Percentiles rank a stretch among this genome's conserved stretches.
phyloP scores from a whole-genome alignment of 305 asterid species.

The Rubia balearica region DNA sequence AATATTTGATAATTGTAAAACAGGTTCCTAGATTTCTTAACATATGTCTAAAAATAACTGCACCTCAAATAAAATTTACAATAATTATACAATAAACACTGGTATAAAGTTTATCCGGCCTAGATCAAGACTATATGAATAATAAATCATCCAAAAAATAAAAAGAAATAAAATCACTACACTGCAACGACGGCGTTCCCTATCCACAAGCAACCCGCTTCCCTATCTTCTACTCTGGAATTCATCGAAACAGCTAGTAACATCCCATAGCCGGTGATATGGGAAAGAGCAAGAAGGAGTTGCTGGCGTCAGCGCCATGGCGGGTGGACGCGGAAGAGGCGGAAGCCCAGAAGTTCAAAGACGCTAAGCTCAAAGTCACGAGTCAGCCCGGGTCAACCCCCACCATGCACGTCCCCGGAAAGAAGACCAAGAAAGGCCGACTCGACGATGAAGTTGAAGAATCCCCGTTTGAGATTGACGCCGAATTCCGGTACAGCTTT shows the following conservation, averaged over 20 bases:
- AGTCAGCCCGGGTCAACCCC: conserved; percentile 80
- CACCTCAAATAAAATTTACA: too few relatives aligned
- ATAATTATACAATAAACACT: too few relatives aligned
- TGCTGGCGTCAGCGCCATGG: conserved; percentile 92
- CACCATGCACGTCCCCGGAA: conserved; percentile 77
- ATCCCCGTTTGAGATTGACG: conserved; percentile 63
- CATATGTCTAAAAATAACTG: too few relatives aligned
- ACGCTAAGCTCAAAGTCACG: conserved; percentile 67
- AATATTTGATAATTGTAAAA: too few relatives aligned
- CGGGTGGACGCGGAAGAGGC: conserved; percentile 47
- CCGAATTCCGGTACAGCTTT: conserved; percentile 92
- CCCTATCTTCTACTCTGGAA: background rate
- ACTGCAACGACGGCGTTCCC: background rate
- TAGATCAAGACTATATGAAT: too few relatives aligned
- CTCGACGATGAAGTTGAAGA: conserved; percentile 31
- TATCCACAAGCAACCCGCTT: background rate
- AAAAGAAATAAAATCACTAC: background rate
- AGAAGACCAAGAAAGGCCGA: conserved; percentile 32
- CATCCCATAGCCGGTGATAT: conserved; percentile 6
- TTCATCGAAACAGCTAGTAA: background rate
- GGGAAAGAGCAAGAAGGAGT: conserved; percentile 83
- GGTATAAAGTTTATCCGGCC: too few relatives aligned
- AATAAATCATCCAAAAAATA: too few relatives aligned
- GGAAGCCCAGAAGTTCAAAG: conserved; percentile 56
- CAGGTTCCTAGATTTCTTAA: too few relatives aligned